phyloP scores from a whole-genome alignment of 176 grass and related monocot genomes.

The barley (Hordeum vulgare) region DNA sequence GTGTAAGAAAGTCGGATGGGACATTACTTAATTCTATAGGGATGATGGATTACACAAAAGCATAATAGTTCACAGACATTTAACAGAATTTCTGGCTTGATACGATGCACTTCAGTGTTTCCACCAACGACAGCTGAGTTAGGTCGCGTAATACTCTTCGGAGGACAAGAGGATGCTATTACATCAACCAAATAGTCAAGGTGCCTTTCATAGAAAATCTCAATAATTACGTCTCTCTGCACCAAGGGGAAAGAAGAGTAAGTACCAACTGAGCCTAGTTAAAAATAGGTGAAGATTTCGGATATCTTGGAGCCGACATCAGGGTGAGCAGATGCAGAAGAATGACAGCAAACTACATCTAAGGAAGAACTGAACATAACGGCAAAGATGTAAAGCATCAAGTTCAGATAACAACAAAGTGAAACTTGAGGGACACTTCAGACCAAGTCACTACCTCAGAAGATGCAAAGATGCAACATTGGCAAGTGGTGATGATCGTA shows the following conservation, averaged over 20 bases:
- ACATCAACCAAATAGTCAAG: conserved; percentile 91
- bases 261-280: conserved; percentile 21
- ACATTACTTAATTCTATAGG: conserved; percentile 88
- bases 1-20: conserved; percentile 16
- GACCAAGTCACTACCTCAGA: neutral
- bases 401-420: neutral
- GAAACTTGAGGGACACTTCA: neutral
- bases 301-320: conserved; percentile 4
- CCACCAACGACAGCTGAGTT: conserved; percentile 27
- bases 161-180: conserved; percentile 82
- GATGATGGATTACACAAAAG: conserved; percentile 96
- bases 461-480: neutral
- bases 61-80: conserved; percentile 95
- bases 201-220: conserved; percentile 97
- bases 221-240: conserved; percentile 88
- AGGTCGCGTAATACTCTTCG: conserved; percentile 27
- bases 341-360: neutral
- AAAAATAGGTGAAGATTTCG: neutral
- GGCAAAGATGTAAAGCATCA: neutral
- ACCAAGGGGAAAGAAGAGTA: conserved; percentile 30
- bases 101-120: conserved; percentile 40
- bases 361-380: conserved; percentile 3
- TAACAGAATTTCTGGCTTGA: conserved; percentile 86
- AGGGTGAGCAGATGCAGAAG: neutral
- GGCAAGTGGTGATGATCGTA: neutral